Evolutionary conservation across 768 basidiomycete species (phyloP).

Genomic region (Rhizopogon vesiculosus): DNA sequence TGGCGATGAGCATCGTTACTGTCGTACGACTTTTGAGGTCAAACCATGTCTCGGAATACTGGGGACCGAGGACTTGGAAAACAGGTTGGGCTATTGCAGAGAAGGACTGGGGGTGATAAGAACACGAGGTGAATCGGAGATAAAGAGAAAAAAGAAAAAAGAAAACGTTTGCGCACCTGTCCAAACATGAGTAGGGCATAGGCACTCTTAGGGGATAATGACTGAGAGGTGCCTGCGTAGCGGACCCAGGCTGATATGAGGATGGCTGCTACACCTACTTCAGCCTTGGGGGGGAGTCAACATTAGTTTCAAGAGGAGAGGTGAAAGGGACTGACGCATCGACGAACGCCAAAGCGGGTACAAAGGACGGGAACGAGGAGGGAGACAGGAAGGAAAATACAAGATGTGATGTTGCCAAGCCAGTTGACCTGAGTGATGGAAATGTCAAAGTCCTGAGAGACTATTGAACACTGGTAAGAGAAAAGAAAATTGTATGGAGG

Average conservation of each 20-base stretch:
- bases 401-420: conserved; percentile 66
- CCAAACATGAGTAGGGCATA: conserved; percentile 69
- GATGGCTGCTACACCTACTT: conserved; percentile 48
- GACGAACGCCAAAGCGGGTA: conserved; percentile 53
- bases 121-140: not conserved
- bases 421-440: conserved; percentile 73
- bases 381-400: conserved; percentile 60
- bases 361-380: conserved; percentile 55
- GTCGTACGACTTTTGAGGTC: conserved; percentile 72
- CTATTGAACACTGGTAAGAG: conserved; percentile 29
- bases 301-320: not conserved
- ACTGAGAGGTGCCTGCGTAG: conserved; percentile 60
- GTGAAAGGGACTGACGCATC: conserved; percentile 45
- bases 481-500: not conserved
- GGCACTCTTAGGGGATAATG: conserved; percentile 44
- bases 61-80: conserved; percentile 75
- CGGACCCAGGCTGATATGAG: conserved; percentile 73
- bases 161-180: conserved; percentile 41
- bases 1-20: conserved; percentile 58
- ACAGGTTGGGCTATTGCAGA: conserved; percentile 63
- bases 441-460: conserved; percentile 59
- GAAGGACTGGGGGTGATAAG: conserved; percentile 40
- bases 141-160: not conserved
- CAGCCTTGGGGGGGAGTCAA: conserved; percentile 39
- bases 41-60: conserved; percentile 84